Percentiles rank a stretch among this genome's conserved stretches.
These are phyloP conservation scores for Phialophora chinensis DNA, from an alignment of 2,329 filamentous ascomycete genomes.

Conservation along the genomic window DNA sequence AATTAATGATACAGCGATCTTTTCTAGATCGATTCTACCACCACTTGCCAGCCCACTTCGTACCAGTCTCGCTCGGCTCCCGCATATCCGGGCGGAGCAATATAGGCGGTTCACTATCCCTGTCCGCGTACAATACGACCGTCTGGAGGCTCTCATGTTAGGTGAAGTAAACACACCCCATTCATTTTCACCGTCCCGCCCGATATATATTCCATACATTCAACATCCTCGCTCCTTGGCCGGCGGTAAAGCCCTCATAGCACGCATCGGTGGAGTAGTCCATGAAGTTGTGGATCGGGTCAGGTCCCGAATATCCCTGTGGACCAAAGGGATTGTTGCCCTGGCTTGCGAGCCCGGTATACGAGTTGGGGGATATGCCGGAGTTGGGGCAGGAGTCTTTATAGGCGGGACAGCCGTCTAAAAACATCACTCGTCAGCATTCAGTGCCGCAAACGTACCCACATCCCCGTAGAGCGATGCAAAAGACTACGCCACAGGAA, in stretches of 20 bases:
- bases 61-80: no score
- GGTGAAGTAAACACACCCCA: no score
- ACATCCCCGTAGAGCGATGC: background rate
- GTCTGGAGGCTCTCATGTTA: no score
- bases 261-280: constrained; percentile 64
- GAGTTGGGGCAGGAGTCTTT: constrained; percentile 59
- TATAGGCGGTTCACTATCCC: no score
- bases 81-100: no score
- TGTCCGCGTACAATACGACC: no score
- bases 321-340: constrained; percentile 31
- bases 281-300: constrained; percentile 66
- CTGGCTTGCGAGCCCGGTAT: constrained; percentile 18
- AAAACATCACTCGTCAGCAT: background rate
- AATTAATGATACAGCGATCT: no score
- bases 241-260: constrained; percentile 59
- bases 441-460: background rate
- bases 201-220: constrained; percentile 57
- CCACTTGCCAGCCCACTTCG: no score
- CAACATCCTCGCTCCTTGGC: constrained; percentile 59
- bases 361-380: constrained; percentile 19
- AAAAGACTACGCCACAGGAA: background rate
- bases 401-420: constrained; percentile 58
- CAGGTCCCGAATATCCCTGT: constrained; percentile 48
- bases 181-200: constrained; percentile 35
- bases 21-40: no score